Evolutionary conservation across 768 basidiomycete genomes (phyloP), one percentile per base, ranked within the genome.

Genomic region (Leccinum fibrillosum): DNA sequence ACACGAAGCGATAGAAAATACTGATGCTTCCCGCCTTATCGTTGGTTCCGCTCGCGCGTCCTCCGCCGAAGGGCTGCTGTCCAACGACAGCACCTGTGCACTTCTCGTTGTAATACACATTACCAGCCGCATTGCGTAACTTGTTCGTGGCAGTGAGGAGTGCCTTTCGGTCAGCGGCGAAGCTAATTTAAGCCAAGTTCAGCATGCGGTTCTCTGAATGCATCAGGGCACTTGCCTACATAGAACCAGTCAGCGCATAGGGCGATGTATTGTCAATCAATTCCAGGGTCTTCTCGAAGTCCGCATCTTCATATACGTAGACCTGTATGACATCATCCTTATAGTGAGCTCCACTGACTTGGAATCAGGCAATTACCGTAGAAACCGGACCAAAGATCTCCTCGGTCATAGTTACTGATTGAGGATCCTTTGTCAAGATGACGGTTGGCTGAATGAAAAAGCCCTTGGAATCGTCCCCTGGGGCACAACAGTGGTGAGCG

Each of bases 61-160:
- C 92, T 30, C 97, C 97, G 50, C 97, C 97, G 70, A 99, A 99
- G 11, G 97, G 96, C 75, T 99, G 95, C 72, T 98, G 95, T 9
- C 94, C 96, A 35, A 98, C 94, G 51, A 92, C 91, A n/a, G 94
- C 94, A 32, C 94, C 94, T 2, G 96, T 99, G 75, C 94, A 98
- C 74, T 96, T 95, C 66, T 98, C 95, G 74, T 98, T 98, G 77
- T 94, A 93, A 78, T 99, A 99, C 56, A 96, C 86, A 73, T 98
- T 99, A 3, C 97, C 97, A 3, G 97, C 92, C 1, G 94, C 81
- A 75, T 96, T 89, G 56, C 94, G 88, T 47, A 99, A 82, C 55
- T 81, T 82, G 76, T 89, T 89, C 45, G 92, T 87, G 2, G 94
- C 92, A 34, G 77, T 76, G 62, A 94, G 75, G 56, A 98, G 83